Evolutionary conservation across 495 filamentous ascomycete genomes (phyloP), one percentile per base, ranked within the genome.

Genomic region (Friedmanniomyces simplex): DNA sequence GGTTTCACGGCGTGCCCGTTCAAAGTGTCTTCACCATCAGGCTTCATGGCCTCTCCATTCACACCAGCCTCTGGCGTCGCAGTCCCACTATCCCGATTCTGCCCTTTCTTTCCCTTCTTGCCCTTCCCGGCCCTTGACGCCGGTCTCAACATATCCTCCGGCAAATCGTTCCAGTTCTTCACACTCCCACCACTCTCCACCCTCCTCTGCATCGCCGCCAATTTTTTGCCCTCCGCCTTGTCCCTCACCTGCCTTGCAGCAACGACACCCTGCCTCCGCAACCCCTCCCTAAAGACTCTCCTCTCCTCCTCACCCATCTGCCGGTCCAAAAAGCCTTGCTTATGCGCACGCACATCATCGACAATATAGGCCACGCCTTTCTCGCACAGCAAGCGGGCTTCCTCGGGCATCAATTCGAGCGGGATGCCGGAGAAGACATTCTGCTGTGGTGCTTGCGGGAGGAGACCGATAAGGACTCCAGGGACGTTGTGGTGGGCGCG

Each of bases 401-500:
- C 93, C 69, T 97, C 93, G 0, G 87, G 83, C 79, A 91, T 88
- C 41, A 98, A 74, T 73, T 96, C 84, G 37, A 96, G 65, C 1
- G 93, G 93, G 36, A 97, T 70, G 20, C 93, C 88, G 56, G 90
- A 78, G 68, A 97, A 96, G 50, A 96, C 78, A 75, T 96, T 98
- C 70, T 98, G 93, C 63, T 91, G 88, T 6, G 91, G 89, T 42
- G 85, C 81, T 71, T 96, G 93, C 1, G 94, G 89, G 41, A 96
- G 81, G 2, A 85, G 87, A 42, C 93, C 93, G 47, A 85, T 85
- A 46, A 96, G 74, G 22, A 93, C 87, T 50, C 90, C 89, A 64
- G 87, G 88, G 65, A 96, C 93, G 69, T 89, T 82, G 72, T 96
- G 78, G 63, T 82, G 76, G 32, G 83, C 81, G 59, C 93, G 84